A percentile compares a stretch with the other conserved stretches of the same genome.
phyloP scores from a whole-genome alignment of 768 basidiomycete genomes.

The Mycena albidolilacea region DNA sequence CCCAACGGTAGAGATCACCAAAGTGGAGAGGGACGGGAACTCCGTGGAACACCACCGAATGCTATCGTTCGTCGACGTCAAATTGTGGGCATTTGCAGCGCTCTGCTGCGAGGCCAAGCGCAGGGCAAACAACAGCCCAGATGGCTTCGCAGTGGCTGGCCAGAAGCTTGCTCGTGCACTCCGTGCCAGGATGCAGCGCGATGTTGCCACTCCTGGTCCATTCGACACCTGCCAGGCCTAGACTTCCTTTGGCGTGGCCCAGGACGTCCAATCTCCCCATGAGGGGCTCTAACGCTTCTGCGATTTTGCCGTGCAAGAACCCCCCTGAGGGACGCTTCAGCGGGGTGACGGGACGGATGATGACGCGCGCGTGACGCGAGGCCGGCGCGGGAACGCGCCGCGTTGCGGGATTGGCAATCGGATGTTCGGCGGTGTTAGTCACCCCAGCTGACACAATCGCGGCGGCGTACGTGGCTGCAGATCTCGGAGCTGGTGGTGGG shows the following conservation, averaged over 20 bases:
- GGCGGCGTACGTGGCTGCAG: too few species aligned
- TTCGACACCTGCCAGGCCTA: background rate
- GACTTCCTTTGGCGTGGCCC: background rate
- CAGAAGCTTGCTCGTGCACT: background rate
- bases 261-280: too few species aligned
- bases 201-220: background rate
- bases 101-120: background rate
- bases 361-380: background rate
- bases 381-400: too few species aligned
- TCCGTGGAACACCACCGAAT: slow-evolving; percentile 18
- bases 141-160: background rate
- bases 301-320: too few species aligned
- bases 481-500: too few species aligned
- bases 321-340: too few species aligned
- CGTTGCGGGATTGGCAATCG: too few species aligned
- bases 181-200: background rate
- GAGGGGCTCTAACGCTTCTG: too few species aligned
- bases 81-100: background rate
- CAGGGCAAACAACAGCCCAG: background rate
- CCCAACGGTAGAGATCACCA: background rate
- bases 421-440: background rate
- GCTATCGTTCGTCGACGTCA: slow-evolving; percentile 8
- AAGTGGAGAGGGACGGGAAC: slow-evolving; percentile 4
- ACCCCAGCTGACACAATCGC: too few species aligned
- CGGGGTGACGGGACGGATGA: background rate